Conservation (phyloP, 495 filamentous ascomycete genomes). For the Tuber umbilicatum region DNA sequence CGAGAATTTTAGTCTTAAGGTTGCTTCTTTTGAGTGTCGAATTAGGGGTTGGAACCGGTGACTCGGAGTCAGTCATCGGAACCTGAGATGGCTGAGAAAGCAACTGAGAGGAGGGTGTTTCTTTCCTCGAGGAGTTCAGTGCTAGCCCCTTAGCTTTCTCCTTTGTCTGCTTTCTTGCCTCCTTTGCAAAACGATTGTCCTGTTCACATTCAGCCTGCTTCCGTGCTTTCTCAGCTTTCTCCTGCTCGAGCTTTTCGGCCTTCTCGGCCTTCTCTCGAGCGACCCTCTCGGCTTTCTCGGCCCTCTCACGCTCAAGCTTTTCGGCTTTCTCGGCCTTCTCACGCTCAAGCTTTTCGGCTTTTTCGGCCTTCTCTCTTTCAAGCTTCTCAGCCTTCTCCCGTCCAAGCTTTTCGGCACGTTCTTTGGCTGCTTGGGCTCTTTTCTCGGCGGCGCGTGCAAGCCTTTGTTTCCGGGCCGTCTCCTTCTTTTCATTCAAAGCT, state of each 20-base stretch:
- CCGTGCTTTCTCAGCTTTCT: slow-evolving; percentile 21
- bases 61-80: slow-evolving; percentile 11
- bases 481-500: not conserved
- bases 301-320: not conserved
- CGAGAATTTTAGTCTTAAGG: slow-evolving; percentile 5
- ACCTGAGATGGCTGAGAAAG: not conserved
- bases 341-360: not conserved
- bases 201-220: slow-evolving; percentile 15
- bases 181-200: slow-evolving; percentile 16
- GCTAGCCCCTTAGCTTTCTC: slow-evolving; percentile 3
- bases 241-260: slow-evolving; percentile 12
- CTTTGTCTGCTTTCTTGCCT: slow-evolving; percentile 15
- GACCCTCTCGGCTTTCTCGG: slow-evolving; percentile 11
- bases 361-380: not conserved
- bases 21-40: slow-evolving; percentile 30
- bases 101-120: not conserved
- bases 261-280: slow-evolving; percentile 15
- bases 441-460: not conserved
- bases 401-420: not conserved
- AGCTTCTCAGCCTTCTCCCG: slow-evolving; percentile 4
- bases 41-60: slow-evolving; percentile 19
- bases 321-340: slow-evolving; percentile 11
- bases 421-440: not conserved
- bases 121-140: slow-evolving; percentile 5
- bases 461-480: not conserved